Evolutionary conservation across 352 stramenopile genomes (phyloP).

Genomic region (Albugo laibachii): DNA sequence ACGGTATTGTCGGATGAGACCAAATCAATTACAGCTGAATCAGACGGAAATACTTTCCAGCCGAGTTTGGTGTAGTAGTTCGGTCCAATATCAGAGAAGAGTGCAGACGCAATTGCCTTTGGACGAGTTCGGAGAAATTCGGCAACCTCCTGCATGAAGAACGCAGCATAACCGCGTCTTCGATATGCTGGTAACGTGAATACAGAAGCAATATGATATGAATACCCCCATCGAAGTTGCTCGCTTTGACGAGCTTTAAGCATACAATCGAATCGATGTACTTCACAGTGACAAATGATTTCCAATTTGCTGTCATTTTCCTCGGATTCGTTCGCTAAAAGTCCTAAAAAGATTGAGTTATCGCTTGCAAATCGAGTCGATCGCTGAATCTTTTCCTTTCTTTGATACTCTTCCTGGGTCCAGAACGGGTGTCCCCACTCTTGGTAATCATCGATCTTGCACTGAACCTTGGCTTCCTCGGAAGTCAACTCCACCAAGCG

Average conservation of each 20-base stretch:
- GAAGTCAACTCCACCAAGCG: conserved; percentile 26
- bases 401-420: conserved; percentile 20
- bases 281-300: conserved; percentile 36
- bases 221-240: conserved; percentile 19
- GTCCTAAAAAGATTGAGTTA: conserved; percentile 42
- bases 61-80: conserved; percentile 39
- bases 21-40: conserved; percentile 16
- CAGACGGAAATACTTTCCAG: conserved; percentile 28
- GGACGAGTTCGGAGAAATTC: conserved; percentile 13
- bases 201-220: conserved; percentile 39
- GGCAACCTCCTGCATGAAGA: conserved; percentile 22
- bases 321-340: conserved; percentile 18
- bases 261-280: conserved; percentile 28
- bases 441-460: conserved; percentile 30
- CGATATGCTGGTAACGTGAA: conserved; percentile 33
- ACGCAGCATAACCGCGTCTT: conserved; percentile 20
- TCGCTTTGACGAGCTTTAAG: conserved; percentile 4
- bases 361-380: conserved; percentile 20
- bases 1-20: conserved; percentile 2
- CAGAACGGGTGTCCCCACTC: conserved; percentile 19
- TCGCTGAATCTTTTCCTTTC: conserved; percentile 21
- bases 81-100: conserved; percentile 50
- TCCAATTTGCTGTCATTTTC: conserved; percentile 6
- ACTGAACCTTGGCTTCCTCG: conserved; percentile 32
- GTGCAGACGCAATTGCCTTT: conserved; percentile 16